Evolutionary conservation across 2,329 filamentous ascomycete species (phyloP).

Genomic region (Dactylonectria macrodidyma): DNA sequence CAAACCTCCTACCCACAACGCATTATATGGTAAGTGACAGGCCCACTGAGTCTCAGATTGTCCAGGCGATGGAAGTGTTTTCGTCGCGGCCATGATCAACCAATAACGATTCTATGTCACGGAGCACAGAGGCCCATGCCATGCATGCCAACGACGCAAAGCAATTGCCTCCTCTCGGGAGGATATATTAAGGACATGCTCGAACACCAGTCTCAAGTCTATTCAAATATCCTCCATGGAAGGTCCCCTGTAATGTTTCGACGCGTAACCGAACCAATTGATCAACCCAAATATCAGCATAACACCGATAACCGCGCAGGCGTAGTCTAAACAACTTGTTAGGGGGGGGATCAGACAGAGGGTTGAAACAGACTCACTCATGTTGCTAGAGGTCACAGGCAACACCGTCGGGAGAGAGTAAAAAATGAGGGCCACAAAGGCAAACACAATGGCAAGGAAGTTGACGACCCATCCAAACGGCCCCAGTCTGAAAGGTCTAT

Average conservation of each 20-base stretch:
- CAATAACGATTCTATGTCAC: conserved; percentile 1
- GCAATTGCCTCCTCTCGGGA: not conserved
- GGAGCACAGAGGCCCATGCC: not conserved
- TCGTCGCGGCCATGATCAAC: not conserved
- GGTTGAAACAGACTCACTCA: conserved; percentile 22
- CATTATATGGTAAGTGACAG: not conserved
- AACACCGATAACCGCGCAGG: conserved; percentile 22
- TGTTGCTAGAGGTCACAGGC: conserved; percentile 25
- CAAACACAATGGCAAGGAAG: conserved; percentile 21
- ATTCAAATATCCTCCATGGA: conserved; percentile 23
- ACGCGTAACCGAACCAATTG: conserved; percentile 27
- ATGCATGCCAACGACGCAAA: not conserved
- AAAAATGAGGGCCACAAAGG: conserved; percentile 22
- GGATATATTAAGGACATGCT: conserved; percentile 10
- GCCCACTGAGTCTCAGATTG: not conserved
- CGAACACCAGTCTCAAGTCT: not conserved
- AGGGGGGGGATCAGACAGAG: not conserved
- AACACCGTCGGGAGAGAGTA: conserved; percentile 27
- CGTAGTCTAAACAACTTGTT: conserved; percentile 19
- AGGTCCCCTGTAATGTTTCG: conserved; percentile 22
- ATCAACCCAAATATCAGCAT: conserved; percentile 19
- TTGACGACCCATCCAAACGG: conserved; percentile 30
- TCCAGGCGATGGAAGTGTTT: not conserved
- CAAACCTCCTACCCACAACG: not conserved
- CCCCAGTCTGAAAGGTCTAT: conserved; percentile 18